Base-by-base conservation (phyloP, 192 early-diverging fungal species). In the Funneliformis geosporum region DNA sequence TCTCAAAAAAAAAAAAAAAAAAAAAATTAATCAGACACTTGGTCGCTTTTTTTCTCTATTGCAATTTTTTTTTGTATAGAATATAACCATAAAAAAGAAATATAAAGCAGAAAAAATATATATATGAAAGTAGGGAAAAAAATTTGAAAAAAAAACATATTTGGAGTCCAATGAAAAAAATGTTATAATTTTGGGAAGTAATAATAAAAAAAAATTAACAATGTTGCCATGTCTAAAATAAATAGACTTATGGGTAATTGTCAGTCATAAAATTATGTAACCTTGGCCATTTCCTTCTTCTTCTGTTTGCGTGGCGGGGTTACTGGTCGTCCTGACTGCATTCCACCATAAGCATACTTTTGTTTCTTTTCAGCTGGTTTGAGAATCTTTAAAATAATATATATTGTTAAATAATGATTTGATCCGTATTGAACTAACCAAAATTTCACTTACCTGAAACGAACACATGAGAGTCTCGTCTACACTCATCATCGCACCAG, bases 281-380 rank as follows among this genome's bases (percentile, higher is more conserved):
- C 47, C 44, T 82, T 82, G 55, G 70, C 70, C 68, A 82, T 80
- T 42, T 85, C 80, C 68, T 86, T 90, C 84, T 90, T 90, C 83
- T 90, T 90, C 77, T 90, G 87, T 75, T 89, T 92, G 61, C 93
- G 88, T 79, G 91, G 93, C 25, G 93, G 92, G 75, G 93, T 93
- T 50, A 93, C 90, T 50, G 92, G 91, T 73, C 90, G 85, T 65
- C 91, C 91, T 43, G 87, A 78, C 75, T 87, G 84, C 83, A 90
- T 86, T 14, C 89, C 92, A 27, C 91, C 93, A 83, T 95, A 94
- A 27, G 85, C 83, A 81, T 93, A 94, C 82, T 95, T 95, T 83
- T 87, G 87, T 83, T 95, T 95, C 89, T 95, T 95, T 81, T 97
- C 97, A 40, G 97, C 97, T 67, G 96, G 96, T 80, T 98, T 98